Percentiles rank a stretch among this genome's conserved stretches.
phyloP scores from a whole-genome alignment of 1,139 yeast species.

The Taphrina sp. region DNA sequence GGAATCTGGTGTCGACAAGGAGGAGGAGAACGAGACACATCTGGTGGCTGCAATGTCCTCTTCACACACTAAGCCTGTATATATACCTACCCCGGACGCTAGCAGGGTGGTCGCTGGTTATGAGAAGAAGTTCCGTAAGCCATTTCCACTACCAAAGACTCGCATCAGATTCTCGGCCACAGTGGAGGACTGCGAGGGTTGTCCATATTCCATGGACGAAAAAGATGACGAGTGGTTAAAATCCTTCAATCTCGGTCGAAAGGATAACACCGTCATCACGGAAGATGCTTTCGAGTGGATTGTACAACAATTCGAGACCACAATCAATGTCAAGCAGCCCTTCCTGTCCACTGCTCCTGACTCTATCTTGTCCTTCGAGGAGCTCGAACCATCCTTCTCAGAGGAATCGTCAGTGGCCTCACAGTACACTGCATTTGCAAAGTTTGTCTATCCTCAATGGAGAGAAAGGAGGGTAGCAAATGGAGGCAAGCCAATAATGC shows the following conservation, averaged over 20 bases:
- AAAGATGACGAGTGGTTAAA: constrained; percentile 67
- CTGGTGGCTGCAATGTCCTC: constrained; percentile 85
- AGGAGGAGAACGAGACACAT: constrained; percentile 80
- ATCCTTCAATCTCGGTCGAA: constrained; percentile 46
- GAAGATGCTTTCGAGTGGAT: constrained; percentile 86
- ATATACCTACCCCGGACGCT: constrained; percentile 97
- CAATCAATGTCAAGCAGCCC: constrained; percentile 79
- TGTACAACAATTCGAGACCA: constrained; percentile 69
- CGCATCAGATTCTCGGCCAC: constrained; percentile 91
- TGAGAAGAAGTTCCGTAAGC: constrained; percentile 63
- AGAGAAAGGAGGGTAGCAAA: constrained; percentile 66
- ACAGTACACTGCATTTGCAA: constrained; percentile 65
- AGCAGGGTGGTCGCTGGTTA: constrained; percentile 53
- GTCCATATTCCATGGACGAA: constrained; percentile 88
- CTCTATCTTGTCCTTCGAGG: constrained; percentile 68
- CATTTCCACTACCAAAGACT: constrained; percentile 68
- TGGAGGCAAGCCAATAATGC: constrained; percentile 69
- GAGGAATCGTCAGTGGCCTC: constrained; percentile 37
- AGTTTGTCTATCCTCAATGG: constrained; percentile 77
- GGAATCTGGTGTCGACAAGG: constrained; percentile 97
- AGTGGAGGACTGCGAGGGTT: constrained; percentile 88
- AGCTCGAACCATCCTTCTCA: constrained; percentile 49
- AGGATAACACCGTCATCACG: constrained; percentile 48
- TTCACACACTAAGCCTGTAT: constrained; percentile 59
- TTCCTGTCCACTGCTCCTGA: constrained; percentile 70